phyloP scores from a whole-genome alignment of 805 yeast genomes.

The Saccharomycopsis synnaedendra region DNA sequence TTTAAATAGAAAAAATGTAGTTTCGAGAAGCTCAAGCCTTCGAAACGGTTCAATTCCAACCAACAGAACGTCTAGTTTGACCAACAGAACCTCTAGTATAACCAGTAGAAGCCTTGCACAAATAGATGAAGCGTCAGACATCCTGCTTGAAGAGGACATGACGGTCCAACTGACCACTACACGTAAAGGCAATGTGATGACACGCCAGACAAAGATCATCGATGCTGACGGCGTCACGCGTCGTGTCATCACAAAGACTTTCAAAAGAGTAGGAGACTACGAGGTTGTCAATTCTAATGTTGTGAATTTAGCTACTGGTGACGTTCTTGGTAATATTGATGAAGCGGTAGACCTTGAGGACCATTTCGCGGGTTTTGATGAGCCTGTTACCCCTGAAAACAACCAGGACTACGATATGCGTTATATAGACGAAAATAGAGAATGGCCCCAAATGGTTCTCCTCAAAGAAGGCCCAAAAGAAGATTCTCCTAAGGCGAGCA shows the following conservation, averaged over 20 bases:
- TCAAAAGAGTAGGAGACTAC: conserved; percentile 13
- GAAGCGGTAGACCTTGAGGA: conserved; percentile 11
- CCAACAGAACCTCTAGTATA: no score
- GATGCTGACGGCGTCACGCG: conserved; percentile 14
- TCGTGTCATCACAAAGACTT: conserved; percentile 10
- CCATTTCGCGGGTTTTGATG: conserved; percentile 16
- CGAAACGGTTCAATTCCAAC: no score
- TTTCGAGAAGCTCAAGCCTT: no score
- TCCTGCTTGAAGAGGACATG: conserved; percentile 8
- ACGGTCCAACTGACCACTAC: conserved; percentile 14
- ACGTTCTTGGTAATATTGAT: conserved; percentile 8
- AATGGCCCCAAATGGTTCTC: no score
- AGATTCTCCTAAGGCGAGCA: no score
- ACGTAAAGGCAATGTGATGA: conserved; percentile 9
- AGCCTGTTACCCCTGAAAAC: neutral
- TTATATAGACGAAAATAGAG: no score
- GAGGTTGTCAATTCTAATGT: conserved; percentile 15
- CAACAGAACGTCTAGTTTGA: no score
- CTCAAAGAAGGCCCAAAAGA: no score
- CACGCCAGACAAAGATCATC: conserved; percentile 12
- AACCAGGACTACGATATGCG: neutral
- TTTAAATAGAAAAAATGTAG: no score
- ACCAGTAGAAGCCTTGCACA: no score
- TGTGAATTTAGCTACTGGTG: conserved; percentile 10
- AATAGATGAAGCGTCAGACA: no score